Conservation (phyloP, 306 rosid genomes). For the Medicago arabica region DNA sequence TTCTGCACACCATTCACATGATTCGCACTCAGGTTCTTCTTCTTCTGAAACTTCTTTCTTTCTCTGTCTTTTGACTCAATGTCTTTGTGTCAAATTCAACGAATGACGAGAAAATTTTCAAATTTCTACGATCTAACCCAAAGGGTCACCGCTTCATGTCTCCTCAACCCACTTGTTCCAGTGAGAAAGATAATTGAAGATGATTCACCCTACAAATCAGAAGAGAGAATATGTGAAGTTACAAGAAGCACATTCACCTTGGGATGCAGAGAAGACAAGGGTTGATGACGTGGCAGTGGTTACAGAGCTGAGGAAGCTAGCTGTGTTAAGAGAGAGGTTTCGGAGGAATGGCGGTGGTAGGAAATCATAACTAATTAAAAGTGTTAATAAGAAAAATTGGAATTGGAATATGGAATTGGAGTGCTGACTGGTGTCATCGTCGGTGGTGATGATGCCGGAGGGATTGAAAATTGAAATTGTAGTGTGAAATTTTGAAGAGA, state of each 20-base stretch:
- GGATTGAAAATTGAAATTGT: too few relatives aligned
- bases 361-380: too few relatives aligned
- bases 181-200: slow-evolving; percentile 38
- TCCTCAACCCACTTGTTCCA: slow-evolving; percentile 82
- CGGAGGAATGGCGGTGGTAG: slow-evolving; percentile 47
- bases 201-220: slow-evolving; percentile 47
- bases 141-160: slow-evolving; percentile 84
- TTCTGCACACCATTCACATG: too few relatives aligned
- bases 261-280: slow-evolving; percentile 89
- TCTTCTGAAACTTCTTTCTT: slow-evolving; percentile 35
- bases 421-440: too few relatives aligned
- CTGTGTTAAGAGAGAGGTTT: slow-evolving; percentile 76
- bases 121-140: slow-evolving; percentile 95
- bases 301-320: slow-evolving; percentile 78
- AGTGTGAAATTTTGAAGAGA: too few relatives aligned
- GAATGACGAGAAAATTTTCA: slow-evolving; percentile 80
- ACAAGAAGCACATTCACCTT: slow-evolving; percentile 91
- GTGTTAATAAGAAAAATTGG: too few relatives aligned
- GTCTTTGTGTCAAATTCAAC: not conserved
- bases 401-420: too few relatives aligned
- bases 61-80: slow-evolving; percentile 14
- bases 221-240: slow-evolving; percentile 71
- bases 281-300: slow-evolving; percentile 82
- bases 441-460: too few relatives aligned
- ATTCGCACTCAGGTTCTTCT: too few relatives aligned